phyloP scores from a whole-genome alignment of 768 basidiomycete species.

The Hericium rajendrae region DNA sequence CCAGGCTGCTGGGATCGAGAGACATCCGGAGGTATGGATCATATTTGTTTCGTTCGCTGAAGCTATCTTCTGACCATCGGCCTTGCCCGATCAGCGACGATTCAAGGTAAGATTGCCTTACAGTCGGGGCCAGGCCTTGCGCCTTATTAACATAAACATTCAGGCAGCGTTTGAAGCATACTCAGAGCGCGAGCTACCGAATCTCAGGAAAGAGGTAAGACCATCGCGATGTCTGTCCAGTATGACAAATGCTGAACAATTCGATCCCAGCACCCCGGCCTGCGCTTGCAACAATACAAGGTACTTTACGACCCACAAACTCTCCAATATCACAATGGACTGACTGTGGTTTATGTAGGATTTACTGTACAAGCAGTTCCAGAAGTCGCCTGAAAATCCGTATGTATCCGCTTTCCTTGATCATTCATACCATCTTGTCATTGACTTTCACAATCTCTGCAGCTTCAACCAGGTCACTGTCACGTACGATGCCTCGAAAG shows the following conservation, averaged over 20 bases:
- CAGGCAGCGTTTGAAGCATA: slow-evolving; percentile 89
- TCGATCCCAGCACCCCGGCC: slow-evolving; percentile 63
- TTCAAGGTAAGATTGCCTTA: slow-evolving; percentile 53
- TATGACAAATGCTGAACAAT: slow-evolving; percentile 1
- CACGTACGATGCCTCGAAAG: slow-evolving; percentile 80
- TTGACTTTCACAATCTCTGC: neutral
- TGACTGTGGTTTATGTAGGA: slow-evolving; percentile 38
- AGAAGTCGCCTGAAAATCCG: slow-evolving; percentile 95
- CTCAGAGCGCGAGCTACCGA: slow-evolving; percentile 77
- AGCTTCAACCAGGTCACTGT: slow-evolving; percentile 82
- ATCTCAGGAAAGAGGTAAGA: slow-evolving; percentile 60
- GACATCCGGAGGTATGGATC: slow-evolving; percentile 81
- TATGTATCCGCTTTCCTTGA: slow-evolving; percentile 30
- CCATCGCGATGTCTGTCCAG: neutral
- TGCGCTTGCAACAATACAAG: slow-evolving; percentile 86
- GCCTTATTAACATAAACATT: neutral
- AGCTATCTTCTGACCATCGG: neutral
- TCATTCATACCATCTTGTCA: neutral
- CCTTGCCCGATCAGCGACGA: slow-evolving; percentile 48
- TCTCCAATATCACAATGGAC: neutral
- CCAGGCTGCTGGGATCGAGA: slow-evolving; percentile 79
- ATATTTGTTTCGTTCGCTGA: neutral
- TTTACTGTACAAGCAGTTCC: slow-evolving; percentile 86
- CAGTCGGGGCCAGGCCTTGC: too few relatives aligned
- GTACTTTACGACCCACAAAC: slow-evolving; percentile 25